A percentile compares a stretch with the other conserved stretches of the same genome.
These are phyloP conservation scores for Rasamsonia emersonii DNA, from an alignment of 2,329 filamentous ascomycete genomes.

Conservation along the genomic window DNA sequence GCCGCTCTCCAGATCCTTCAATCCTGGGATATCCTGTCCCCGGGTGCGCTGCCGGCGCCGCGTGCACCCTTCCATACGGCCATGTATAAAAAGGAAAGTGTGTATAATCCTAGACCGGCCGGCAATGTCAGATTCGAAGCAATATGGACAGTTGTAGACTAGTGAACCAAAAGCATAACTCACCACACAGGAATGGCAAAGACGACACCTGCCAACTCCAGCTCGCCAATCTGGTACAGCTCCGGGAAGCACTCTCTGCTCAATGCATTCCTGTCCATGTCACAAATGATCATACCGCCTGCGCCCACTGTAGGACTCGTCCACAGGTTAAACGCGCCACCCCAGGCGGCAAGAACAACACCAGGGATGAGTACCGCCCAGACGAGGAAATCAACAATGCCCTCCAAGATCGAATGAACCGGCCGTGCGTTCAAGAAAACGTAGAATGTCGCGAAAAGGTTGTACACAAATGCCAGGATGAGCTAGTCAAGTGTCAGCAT, in stretches of 20 bases:
- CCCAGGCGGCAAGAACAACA: slow-evolving; percentile 19
- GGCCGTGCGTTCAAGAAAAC: slow-evolving; percentile 3
- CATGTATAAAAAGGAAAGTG: slow-evolving; percentile 5
- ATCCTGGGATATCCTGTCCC: no score
- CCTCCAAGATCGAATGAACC: slow-evolving; percentile 7
- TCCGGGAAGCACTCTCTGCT: slow-evolving; percentile 20
- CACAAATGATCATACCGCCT: slow-evolving; percentile 12
- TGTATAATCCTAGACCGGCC: slow-evolving; percentile 1
- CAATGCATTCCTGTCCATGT: slow-evolving; percentile 16
- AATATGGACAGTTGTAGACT: no score
- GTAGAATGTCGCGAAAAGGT: slow-evolving; percentile 13
- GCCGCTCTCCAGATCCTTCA: no score
- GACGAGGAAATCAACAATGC: slow-evolving; percentile 11
- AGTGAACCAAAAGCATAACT: slow-evolving; percentile 2
- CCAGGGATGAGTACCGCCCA: slow-evolving; percentile 13
- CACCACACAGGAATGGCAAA: slow-evolving; percentile 20
- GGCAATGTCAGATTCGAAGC: neutral
- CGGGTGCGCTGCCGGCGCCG: neutral
- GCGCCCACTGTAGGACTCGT: slow-evolving; percentile 7
- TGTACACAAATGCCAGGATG: slow-evolving; percentile 12
- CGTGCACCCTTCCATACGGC: slow-evolving; percentile 1
- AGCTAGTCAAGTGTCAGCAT: slow-evolving; percentile 9
- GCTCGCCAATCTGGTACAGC: slow-evolving; percentile 19
- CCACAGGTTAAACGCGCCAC: slow-evolving; percentile 23
- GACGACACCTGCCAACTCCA: slow-evolving; percentile 21